A percentile compares a stretch with the other conserved stretches of the same genome.
Conservation (phyloP, 192 early-diverging fungal genomes). For the Diversispora eburnea region DNA sequence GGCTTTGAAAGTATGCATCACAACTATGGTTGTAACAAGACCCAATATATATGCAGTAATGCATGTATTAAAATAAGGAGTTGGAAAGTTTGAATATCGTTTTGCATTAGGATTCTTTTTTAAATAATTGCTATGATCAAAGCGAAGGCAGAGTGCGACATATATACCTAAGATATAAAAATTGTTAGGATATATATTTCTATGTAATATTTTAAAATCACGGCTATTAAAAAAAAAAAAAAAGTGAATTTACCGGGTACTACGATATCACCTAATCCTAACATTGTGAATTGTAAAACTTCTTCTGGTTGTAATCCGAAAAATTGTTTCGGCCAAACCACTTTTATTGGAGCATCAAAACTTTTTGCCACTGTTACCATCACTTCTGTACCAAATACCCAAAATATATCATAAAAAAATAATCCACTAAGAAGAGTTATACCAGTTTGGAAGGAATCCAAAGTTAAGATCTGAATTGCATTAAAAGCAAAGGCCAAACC, state of each 20-base stretch:
- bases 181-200: background rate
- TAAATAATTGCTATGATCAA: slow-evolving; percentile 78
- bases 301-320: slow-evolving; percentile 47
- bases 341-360: slow-evolving; percentile 96
- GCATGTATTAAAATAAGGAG: slow-evolving; percentile 86
- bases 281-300: slow-evolving; percentile 73
- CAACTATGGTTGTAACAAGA: slow-evolving; percentile 80
- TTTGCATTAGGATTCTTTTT: slow-evolving; percentile 52
- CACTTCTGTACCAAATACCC: slow-evolving; percentile 98
- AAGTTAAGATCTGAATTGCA: slow-evolving; percentile 78
- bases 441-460: slow-evolving; percentile 97
- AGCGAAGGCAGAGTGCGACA: slow-evolving; percentile 85
- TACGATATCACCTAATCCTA: slow-evolving; percentile 96
- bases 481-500: slow-evolving; percentile 84
- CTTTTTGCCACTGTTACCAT: slow-evolving; percentile 97
- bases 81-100: slow-evolving; percentile 62
- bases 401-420: slow-evolving; percentile 97
- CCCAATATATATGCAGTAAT: slow-evolving; percentile 79
- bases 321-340: slow-evolving; percentile 79
- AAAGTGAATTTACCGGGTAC: slow-evolving; percentile 68
- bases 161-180: slow-evolving; percentile 62
- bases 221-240: background rate
- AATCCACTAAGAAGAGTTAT: slow-evolving; percentile 87
- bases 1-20: slow-evolving; percentile 94
- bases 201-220: background rate